Evolutionary conservation across 139 green algal species (phyloP), one percentile per base, ranked within the genome.

Genomic region (Eudorina sp.): DNA sequence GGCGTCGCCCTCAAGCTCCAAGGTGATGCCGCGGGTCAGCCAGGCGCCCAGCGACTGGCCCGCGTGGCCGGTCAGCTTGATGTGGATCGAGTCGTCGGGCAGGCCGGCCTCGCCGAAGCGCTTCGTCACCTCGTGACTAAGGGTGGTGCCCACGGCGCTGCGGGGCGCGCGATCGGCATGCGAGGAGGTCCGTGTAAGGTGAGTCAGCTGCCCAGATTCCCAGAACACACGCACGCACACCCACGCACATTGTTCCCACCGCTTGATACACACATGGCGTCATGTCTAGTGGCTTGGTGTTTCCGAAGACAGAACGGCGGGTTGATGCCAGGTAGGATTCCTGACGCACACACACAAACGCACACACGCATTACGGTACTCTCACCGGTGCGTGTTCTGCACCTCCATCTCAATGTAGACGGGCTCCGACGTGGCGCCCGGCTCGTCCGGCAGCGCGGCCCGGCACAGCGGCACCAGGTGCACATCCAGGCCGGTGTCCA

Each of bases 1-100:
- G 58, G 97, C 95, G 74, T 99, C 97, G 4, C 97, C 97, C 60
- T 98, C 96, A 27, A 99, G 91, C 89, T 98, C 94, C 29, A 99
- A 86, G 0, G 93, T 97, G 82, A 99, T 95, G 46, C 97, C 97
- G 27, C 64, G 83, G 92, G 91, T 95, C 82, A 97, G 78, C 92
- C 95, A 99, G 3, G 96, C 97, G 53, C 95, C 97, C 88, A 99
- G 85, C 5, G 85, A 95, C 94, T 99, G 97, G 8, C 97, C 97
- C 2, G 97, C 97, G 81, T 97, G 95, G 21, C 97, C 97, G 13
- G 81, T 94, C 7, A 99, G 89, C 89, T 98, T 97, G 64, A 99
- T 87, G 85, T 97, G 93, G 86, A 99, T 97, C 4, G 96, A 98
- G 91, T 96, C 94, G 19, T 93, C 84, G 3, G 97, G 97, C 36